A percentile compares a stretch with the other conserved stretches of the same genome.
Evolutionary conservation across 371 early-diverging fungal genomes (phyloP).

Genomic region (Apophysomyces sp.): DNA sequence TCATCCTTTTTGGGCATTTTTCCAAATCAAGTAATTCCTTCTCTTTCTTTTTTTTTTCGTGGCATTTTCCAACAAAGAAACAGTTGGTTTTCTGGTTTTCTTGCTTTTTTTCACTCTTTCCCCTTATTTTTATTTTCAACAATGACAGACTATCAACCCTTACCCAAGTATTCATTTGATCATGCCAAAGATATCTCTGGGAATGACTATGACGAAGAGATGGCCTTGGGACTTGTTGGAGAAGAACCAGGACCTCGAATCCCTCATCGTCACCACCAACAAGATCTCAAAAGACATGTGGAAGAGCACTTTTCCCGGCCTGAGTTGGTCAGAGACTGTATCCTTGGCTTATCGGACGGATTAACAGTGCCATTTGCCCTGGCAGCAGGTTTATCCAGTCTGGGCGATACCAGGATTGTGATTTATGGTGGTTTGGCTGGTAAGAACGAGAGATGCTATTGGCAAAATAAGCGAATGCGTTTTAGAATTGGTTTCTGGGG

Average conservation of each 20-base stretch:
- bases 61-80: neutral
- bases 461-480: slow-evolving; percentile 3
- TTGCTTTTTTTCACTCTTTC: neutral
- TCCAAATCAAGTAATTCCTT: neutral
- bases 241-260: slow-evolving; percentile 16
- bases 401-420: slow-evolving; percentile 59
- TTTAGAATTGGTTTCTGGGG: slow-evolving; percentile 60
- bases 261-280: slow-evolving; percentile 30
- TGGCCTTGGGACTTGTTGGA: neutral
- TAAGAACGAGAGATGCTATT: slow-evolving; percentile 21
- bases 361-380: slow-evolving; percentile 78
- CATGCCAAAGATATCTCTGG: neutral
- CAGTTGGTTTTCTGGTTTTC: neutral
- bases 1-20: neutral
- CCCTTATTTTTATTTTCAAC: neutral
- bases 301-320: slow-evolving; percentile 71
- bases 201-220: neutral
- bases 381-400: slow-evolving; percentile 68
- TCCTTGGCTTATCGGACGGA: slow-evolving; percentile 71
- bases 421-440: slow-evolving; percentile 72
- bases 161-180: neutral
- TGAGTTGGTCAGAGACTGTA: slow-evolving; percentile 65
- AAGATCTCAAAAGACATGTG: slow-evolving; percentile 38
- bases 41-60: neutral
- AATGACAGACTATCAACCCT: neutral